phyloP scores from a whole-genome alignment of 306 rosid genomes.

The Dryas alaskensis region DNA sequence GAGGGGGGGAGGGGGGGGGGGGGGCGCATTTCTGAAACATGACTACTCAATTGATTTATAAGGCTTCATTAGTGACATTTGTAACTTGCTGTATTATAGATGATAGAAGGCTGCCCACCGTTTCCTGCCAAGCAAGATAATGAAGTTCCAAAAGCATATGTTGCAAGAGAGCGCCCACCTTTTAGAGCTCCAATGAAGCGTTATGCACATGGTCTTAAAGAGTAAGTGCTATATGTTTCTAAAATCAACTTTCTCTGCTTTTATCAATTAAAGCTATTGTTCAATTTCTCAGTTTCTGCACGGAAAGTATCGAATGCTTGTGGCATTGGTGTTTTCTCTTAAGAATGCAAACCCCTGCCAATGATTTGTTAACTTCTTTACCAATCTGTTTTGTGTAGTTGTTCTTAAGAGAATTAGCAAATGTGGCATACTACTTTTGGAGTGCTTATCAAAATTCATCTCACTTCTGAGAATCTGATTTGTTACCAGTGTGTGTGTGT shows the following conservation, averaged over 20 bases:
- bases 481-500: not conserved
- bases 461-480: not conserved
- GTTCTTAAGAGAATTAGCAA: not conserved
- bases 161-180: slow-evolving; percentile 70
- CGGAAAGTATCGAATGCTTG: not conserved
- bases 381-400: not conserved
- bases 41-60: slow-evolving; percentile 8
- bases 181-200: slow-evolving; percentile 70
- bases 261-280: not conserved
- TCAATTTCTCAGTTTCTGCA: not conserved
- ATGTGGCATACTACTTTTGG: not conserved
- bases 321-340: not conserved
- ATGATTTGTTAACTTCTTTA: not conserved
- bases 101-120: slow-evolving; percentile 90
- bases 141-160: slow-evolving; percentile 65
- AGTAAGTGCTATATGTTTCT: slow-evolving; percentile 45
- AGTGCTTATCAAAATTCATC: not conserved
- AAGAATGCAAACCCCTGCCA: slow-evolving; percentile 1
- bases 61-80: slow-evolving; percentile 30
- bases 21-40: not conserved
- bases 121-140: slow-evolving; percentile 60
- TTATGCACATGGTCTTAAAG: slow-evolving; percentile 74
- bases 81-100: slow-evolving; percentile 43
- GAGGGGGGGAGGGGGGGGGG: too few relatives aligned
- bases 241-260: not conserved